These are phyloP conservation scores for Rauvolfia tetraphylla DNA, from an alignment of 257 asterid genomes.

Conservation along the genomic window DNA sequence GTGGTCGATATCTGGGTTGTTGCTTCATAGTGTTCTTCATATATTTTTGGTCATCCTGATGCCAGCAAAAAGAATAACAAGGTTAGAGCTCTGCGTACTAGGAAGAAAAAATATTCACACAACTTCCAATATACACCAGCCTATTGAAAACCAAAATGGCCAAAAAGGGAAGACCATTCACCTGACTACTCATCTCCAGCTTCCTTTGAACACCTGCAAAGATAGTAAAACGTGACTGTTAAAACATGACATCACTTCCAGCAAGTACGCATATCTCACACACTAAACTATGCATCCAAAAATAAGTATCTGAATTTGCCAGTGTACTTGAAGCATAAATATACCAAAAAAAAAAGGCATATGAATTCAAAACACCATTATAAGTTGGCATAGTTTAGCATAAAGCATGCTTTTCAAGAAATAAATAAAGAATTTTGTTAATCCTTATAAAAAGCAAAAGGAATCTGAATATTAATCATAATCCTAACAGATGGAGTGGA, in stretches of 20 bases:
- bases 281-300: no score
- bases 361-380: not conserved
- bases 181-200: conserved; percentile 76
- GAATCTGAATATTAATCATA: not conserved
- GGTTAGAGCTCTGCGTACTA: not conserved
- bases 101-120: not conserved
- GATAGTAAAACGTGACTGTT: not conserved
- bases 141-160: not conserved
- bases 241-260: not conserved
- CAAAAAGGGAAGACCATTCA: not conserved
- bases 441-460: not conserved
- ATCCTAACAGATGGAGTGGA: not conserved
- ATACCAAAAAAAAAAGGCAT: not conserved
- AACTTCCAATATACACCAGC: not conserved
- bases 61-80: not conserved
- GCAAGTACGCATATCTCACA: not conserved
- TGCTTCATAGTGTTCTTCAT: conserved; percentile 42
- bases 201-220: conserved; percentile 70
- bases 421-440: not conserved
- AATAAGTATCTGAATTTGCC: no score
- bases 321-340: no score
- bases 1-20: conserved; percentile 75
- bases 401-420: not conserved
- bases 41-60: conserved; percentile 49
- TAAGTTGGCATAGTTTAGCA: not conserved